Conservation (phyloP, 768 basidiomycete species). For the Gloeopeniophorella convolvens region DNA sequence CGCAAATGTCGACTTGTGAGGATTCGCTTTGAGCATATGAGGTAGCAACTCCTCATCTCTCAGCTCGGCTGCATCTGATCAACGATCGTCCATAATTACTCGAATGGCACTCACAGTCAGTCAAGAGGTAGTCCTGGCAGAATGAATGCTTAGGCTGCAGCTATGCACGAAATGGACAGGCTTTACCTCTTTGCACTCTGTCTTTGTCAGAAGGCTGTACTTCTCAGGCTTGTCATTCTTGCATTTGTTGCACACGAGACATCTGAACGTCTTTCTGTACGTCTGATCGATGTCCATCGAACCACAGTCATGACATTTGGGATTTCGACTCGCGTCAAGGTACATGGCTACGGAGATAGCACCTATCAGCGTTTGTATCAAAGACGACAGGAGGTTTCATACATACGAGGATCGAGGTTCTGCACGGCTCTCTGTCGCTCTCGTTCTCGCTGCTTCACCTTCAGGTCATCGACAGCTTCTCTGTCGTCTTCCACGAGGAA, state of each 20-base stretch:
- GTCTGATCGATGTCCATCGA: conserved; percentile 86
- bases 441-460: conserved; percentile 72
- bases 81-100: not conserved
- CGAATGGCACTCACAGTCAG: conserved; percentile 58
- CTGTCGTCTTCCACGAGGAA: conserved; percentile 89
- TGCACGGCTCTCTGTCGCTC: conserved; percentile 74
- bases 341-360: conserved; percentile 53
- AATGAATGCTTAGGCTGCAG: not conserved
- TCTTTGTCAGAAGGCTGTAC: conserved; percentile 94
- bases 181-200: conserved; percentile 90
- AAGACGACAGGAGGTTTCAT: not conserved
- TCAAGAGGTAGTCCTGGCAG: conserved; percentile 83
- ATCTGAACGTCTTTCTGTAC: conserved; percentile 75
- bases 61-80: conserved; percentile 64
- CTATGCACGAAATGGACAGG: not conserved
- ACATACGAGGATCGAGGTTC: conserved; percentile 67
- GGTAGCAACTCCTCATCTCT: conserved; percentile 89
- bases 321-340: conserved; percentile 66
- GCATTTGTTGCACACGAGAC: conserved; percentile 83
- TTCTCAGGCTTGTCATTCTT: conserved; percentile 87
- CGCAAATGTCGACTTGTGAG: conserved; percentile 89
- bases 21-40: conserved; percentile 90
- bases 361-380: not conserved
- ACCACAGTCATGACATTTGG: conserved; percentile 80
- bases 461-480: conserved; percentile 68